Evolutionary conservation across 1,139 yeast species (phyloP).

Genomic region (Taphrina confusa): DNA sequence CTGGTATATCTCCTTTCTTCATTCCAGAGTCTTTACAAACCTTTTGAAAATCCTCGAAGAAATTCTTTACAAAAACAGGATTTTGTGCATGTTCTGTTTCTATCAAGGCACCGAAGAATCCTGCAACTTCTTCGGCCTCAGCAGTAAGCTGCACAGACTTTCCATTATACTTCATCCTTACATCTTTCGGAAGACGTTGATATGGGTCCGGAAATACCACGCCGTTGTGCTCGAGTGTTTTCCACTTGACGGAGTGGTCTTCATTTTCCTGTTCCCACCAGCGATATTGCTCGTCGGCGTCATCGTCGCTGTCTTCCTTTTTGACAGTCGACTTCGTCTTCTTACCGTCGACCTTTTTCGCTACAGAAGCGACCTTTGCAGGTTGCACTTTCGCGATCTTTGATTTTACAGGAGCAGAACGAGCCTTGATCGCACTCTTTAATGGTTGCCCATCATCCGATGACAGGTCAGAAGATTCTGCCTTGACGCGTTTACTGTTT

Average conservation of each 20-base stretch:
- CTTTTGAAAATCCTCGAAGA: slow-evolving; percentile 71
- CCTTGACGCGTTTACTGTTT: neutral
- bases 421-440: slow-evolving; percentile 21
- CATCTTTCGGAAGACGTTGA: slow-evolving; percentile 78
- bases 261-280: slow-evolving; percentile 86
- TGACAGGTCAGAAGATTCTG: slow-evolving; percentile 1
- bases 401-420: slow-evolving; percentile 5
- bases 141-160: slow-evolving; percentile 69
- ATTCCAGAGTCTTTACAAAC: slow-evolving; percentile 71
- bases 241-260: slow-evolving; percentile 84
- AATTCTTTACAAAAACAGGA: slow-evolving; percentile 81
- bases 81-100: slow-evolving; percentile 87
- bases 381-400: slow-evolving; percentile 22
- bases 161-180: slow-evolving; percentile 74
- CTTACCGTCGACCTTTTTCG: slow-evolving; percentile 25
- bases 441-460: slow-evolving; percentile 25
- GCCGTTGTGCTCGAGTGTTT: slow-evolving; percentile 79
- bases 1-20: slow-evolving; percentile 43
- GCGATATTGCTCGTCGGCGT: slow-evolving; percentile 64
- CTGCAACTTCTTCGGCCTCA: slow-evolving; percentile 95
- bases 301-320: slow-evolving; percentile 46
- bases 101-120: slow-evolving; percentile 84
- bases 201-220: slow-evolving; percentile 92
- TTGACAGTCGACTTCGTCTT: slow-evolving; percentile 30
- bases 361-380: slow-evolving; percentile 1